Evolutionary conservation across 2,329 filamentous ascomycete species (phyloP), one percentile per base, ranked within the genome.

Genomic region (Periconia sp.): DNA sequence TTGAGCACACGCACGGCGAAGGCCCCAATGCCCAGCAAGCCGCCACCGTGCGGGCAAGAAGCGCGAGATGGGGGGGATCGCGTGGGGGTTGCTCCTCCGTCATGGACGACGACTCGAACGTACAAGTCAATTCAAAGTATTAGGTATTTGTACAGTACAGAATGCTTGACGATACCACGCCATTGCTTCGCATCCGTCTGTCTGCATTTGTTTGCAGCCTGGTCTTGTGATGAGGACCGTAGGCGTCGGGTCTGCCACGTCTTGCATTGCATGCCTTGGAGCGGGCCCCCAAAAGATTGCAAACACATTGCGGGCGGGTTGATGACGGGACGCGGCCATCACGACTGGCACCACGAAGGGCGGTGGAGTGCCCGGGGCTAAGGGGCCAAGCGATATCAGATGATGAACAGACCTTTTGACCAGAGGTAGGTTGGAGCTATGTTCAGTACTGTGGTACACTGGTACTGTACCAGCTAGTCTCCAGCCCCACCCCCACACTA

Each of bases 401-500:
- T 73, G 70, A 71, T 69, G 63, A 58, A 56, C 61, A 62, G 57
- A 52, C 55, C 53, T 52, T 53, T 54, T 56, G 55, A 53, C 54
- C 53, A 54, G 33, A 37, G 31, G 31, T 8, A 8, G 31, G 31
- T 8, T 37, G 33, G 10, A 37, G 33, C 23, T 8, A 5, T 27
- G 23, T 27, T 5, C 5, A 27, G 23, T 8, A 27, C 3, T 27
- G 23, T 5, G 23, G 23, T 27, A 27, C 5, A n/a, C n/a, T n/a
- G n/a, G n/a, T 33, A 33, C 31, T 7, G 31, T 33, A 33, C 31
- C 56, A 56, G 59, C 20, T 14, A 45, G n/a, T n/a, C n/a, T n/a
- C n/a, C 53, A 56, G 51, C 56, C 54, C 68, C 69, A 72, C 71
- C 71, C 70, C 71, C 70, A 73, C 71, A 69, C 23, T 27, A 37